Evolutionary conservation across 2,329 filamentous ascomycete genomes (phyloP), one percentile per base, ranked within the genome.

Genomic region (Scedosporium apiospermum): DNA sequence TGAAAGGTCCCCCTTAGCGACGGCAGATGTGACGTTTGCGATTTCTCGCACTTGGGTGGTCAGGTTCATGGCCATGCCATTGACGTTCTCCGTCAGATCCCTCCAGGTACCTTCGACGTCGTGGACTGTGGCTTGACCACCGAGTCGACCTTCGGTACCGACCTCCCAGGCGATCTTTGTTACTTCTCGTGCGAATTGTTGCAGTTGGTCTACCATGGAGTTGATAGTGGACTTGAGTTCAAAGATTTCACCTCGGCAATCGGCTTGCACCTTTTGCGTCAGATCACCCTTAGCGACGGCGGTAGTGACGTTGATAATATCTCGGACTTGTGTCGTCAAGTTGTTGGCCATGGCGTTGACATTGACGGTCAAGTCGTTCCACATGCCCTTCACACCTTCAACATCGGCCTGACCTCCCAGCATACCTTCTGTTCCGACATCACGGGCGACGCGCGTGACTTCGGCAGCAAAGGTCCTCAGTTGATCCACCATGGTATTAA

Each of bases 141-240:
- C 93, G 16, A 99, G 83, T 65, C 92, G 87, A 69, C 93, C 93
- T 75, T 99, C 93, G 1, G 95, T 98, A 65, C 93, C 93, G 80
- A 98, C 95, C 76, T 98, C 93, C 73, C 91, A 89, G 44, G 93
- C 93, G 71, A 99, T 90, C 75, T 95, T 96, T 44, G 93, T 98
- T 69, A 99, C 95, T 78, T 98, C 93, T 71, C 92, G 90, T 9
- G 95, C 95, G 72, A 98, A 98, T 72, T 97, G 93, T 71, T 96
- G 91, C 63, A 99, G 81, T 74, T 97, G 95, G 74, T 97, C 95
- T 67, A 99, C 93, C 93, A 99, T 99, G 73, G 90, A 95, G 77
- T 99, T 99, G 80, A 98, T 99, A 57, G 95, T 98, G 64, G 92
- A 93, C 77, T 99, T 99, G 71, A 99, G 88, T 78, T 90, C 91